Evolutionary conservation across 1,284 basidiomycete genomes (phyloP).

Genomic region (Ganoderma lingzhi): DNA sequence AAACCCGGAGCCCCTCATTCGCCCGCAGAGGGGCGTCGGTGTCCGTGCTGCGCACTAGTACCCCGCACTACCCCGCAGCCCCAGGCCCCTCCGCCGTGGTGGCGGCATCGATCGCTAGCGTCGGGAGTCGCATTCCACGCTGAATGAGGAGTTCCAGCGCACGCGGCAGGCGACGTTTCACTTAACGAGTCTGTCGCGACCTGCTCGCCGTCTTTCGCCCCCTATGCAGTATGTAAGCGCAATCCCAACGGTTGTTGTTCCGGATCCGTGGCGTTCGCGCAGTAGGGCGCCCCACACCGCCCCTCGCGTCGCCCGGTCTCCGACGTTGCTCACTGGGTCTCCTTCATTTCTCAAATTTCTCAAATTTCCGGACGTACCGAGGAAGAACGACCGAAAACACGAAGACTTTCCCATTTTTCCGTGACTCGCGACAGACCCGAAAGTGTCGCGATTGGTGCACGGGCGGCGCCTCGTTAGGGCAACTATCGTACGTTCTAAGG

Average conservation of each 20-base stretch:
- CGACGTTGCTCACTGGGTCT: neutral
- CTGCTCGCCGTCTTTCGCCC: neutral
- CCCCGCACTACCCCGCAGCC: constrained; percentile 7
- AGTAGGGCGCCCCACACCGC: neutral
- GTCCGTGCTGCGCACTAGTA: constrained; percentile 1
- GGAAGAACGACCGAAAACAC: neutral
- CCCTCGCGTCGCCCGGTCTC: neutral
- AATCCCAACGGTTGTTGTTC: neutral
- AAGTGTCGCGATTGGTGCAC: neutral
- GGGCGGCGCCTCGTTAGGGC: neutral
- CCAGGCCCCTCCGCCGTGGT: neutral
- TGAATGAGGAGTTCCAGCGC: neutral
- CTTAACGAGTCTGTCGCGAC: neutral
- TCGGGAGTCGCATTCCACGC: constrained; percentile 5
- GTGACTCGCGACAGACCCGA: neutral
- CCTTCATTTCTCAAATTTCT: constrained; percentile 1
- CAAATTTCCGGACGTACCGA: neutral
- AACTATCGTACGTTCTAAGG: neutral
- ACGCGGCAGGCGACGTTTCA: neutral
- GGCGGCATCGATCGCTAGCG: neutral
- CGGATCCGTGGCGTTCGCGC: neutral
- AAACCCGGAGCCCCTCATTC: constrained; percentile 1
- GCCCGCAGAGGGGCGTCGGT: neutral
- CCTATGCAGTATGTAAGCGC: neutral
- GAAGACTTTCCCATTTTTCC: neutral